Evolutionary conservation across 306 rosid species (phyloP).

Genomic region (Astragalus glycyphyllos): DNA sequence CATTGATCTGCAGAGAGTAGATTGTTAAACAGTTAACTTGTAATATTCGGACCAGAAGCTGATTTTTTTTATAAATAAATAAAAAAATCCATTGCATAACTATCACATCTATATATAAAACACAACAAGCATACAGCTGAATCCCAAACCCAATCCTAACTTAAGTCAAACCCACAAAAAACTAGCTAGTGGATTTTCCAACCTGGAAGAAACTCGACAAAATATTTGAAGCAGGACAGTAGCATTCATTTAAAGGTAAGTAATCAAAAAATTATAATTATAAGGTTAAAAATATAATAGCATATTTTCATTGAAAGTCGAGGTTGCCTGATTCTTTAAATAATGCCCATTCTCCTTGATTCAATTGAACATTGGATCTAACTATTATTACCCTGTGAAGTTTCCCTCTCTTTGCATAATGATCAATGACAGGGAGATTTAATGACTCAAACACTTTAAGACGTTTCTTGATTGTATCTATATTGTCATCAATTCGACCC

Average conservation of each 20-base stretch:
- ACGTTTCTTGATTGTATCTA: conserved; percentile 84
- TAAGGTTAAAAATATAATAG: background rate
- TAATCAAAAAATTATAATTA: conserved; percentile 22
- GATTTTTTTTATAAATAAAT: background rate
- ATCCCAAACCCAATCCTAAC: too few relatives aligned
- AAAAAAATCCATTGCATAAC: background rate
- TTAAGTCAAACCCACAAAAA: too few relatives aligned
- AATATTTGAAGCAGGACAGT: conserved; percentile 1
- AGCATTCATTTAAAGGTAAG: conserved; percentile 25
- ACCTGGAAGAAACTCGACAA: conserved; percentile 19
- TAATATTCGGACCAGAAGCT: conserved; percentile 21
- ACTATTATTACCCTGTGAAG: conserved; percentile 65
- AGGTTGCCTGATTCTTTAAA: background rate
- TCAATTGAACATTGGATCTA: conserved; percentile 33
- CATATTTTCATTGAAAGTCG: background rate
- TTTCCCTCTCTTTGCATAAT: conserved; percentile 81
- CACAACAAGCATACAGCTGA: too few relatives aligned
- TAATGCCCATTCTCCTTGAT: conserved; percentile 24
- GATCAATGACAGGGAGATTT: conserved; percentile 76
- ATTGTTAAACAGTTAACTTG: conserved; percentile 33
- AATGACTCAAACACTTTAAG: conserved; percentile 76
- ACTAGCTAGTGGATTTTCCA: conserved; percentile 31
- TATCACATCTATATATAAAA: too few relatives aligned
- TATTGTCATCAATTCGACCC: conserved; percentile 98
- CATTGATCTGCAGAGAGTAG: conserved; percentile 70